phyloP scores from a whole-genome alignment of 257 asterid species.

The Solanum corneliomulleri region DNA sequence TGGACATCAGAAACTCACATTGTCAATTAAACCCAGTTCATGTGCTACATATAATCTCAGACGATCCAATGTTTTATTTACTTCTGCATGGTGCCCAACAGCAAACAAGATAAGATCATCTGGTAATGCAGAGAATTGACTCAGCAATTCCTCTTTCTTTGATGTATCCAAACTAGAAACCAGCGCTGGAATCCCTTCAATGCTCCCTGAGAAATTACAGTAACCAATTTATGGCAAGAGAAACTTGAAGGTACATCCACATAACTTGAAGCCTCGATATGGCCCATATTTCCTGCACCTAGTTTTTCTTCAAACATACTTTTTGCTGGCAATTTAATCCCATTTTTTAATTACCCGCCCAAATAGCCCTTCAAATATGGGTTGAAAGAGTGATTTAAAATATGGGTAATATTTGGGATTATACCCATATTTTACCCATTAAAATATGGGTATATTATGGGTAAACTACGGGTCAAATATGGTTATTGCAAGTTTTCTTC shows the following conservation, averaged over 20 bases:
- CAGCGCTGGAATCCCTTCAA: slow-evolving; percentile 86
- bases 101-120: slow-evolving; percentile 95
- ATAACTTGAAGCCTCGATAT: neutral
- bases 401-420: too few relatives aligned
- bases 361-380: too few relatives aligned
- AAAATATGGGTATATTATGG: too few relatives aligned
- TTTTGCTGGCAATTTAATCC: neutral
- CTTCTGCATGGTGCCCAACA: slow-evolving; percentile 60
- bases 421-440: too few relatives aligned
- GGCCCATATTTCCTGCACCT: neutral
- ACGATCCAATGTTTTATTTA: slow-evolving; percentile 71
- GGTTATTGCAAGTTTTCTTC: too few relatives aligned
- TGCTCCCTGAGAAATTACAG: slow-evolving; percentile 35
- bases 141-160: slow-evolving; percentile 41
- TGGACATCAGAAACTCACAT: slow-evolving; percentile 39
- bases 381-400: too few relatives aligned
- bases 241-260: neutral
- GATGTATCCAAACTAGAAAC: slow-evolving; percentile 51
- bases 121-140: slow-evolving; percentile 44
- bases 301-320: neutral
- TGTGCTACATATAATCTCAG: slow-evolving; percentile 60
- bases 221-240: neutral
- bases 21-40: slow-evolving; percentile 70
- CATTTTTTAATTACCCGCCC: too few relatives aligned
- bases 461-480: too few relatives aligned